Evolutionary conservation across 352 stramenopile genomes (phyloP), one percentile per base, ranked within the genome.

Genomic region (Phytophthora ohioensis): DNA sequence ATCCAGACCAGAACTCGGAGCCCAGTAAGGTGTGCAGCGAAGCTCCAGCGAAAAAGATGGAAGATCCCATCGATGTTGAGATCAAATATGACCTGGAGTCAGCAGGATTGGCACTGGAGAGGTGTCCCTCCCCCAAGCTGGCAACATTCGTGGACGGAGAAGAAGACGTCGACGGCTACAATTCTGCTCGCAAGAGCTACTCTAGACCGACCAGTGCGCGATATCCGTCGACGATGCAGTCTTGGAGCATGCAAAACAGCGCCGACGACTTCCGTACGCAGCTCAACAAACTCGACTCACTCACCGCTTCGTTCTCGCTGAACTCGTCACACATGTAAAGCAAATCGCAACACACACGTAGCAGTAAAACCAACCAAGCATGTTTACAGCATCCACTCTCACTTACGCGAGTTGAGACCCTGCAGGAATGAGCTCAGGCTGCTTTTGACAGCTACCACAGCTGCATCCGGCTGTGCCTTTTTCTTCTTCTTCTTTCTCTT

Each of bases 401-500:
- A 87, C 45, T 79, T 88, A 17, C 57, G 54, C 6, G 62, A 57
- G 27, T 69, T 73, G n/a, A 93, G 53, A 39, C 61, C 85, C 55
- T 81, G 69, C 9, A 93, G 63, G 39, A 93, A 91, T 3, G 86
- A 88, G 59, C 69, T 90, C 17, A 93, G 57, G 21, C 65, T 89
- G 69, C 76, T 92, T 67, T 93, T 91, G 17, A 91, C 86, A 51
- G 84, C 80, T 0, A 69, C 55, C 2, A 76, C 67, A 3, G 82
- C 81, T 8, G 79, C 68, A 43, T 88, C 67, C 0, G 70, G 53
- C 6, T 64, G 64, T 3, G 32, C 2, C 31, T 57, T 73, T 34
- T 78, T 79, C 57, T 87, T 84, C 38, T 91, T 91, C 62, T 94
- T 93, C 61, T 88, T 87, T 48, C 80, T 77, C 58, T 87, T 91